Conservation (phyloP, 805 yeast genomes). For the Priceomyces fermenticarens region DNA sequence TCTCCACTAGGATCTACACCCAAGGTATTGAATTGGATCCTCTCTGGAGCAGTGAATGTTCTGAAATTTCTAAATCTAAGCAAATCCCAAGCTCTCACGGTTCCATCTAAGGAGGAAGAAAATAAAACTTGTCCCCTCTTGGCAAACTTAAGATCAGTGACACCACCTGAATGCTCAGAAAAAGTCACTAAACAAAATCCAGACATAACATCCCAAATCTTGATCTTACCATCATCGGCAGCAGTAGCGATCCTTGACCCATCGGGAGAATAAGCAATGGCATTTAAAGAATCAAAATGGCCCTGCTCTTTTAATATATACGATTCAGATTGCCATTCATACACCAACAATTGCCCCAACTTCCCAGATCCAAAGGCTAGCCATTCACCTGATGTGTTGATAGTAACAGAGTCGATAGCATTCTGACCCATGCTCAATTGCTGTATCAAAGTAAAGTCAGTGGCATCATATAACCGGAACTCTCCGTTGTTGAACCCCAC, state of each 20-base stretch:
- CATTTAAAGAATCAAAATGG: constrained; percentile 87
- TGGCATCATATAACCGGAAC: constrained; percentile 85
- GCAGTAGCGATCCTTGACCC: constrained; percentile 92
- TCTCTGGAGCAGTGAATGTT: constrained; percentile 86
- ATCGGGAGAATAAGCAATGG: constrained; percentile 88
- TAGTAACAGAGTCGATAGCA: constrained; percentile 75
- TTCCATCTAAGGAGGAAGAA: constrained; percentile 91
- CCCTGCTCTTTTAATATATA: constrained; percentile 95
- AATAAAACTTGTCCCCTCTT: constrained; percentile 88
- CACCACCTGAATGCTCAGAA: constrained; percentile 85
- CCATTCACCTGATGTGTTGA: constrained; percentile 93
- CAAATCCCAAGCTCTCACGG: constrained; percentile 96
- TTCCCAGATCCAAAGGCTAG: constrained; percentile 89
- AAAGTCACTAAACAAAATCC: constrained; percentile 94
- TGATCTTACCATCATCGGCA: constrained; percentile 93
- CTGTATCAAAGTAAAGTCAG: constrained; percentile 75
- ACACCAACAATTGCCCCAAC: constrained; percentile 90
- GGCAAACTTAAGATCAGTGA: constrained; percentile 84
- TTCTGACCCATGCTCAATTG: constrained; percentile 90
- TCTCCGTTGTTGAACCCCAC: constrained; percentile 91
- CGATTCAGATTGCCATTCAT: constrained; percentile 98
- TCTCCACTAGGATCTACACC: constrained; percentile 98
- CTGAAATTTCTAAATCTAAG: constrained; percentile 90
- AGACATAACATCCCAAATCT: constrained; percentile 90
- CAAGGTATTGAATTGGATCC: constrained; percentile 81